Base-by-base conservation (phyloP, 306 rosid genomes). In the Glycine soja region DNA sequence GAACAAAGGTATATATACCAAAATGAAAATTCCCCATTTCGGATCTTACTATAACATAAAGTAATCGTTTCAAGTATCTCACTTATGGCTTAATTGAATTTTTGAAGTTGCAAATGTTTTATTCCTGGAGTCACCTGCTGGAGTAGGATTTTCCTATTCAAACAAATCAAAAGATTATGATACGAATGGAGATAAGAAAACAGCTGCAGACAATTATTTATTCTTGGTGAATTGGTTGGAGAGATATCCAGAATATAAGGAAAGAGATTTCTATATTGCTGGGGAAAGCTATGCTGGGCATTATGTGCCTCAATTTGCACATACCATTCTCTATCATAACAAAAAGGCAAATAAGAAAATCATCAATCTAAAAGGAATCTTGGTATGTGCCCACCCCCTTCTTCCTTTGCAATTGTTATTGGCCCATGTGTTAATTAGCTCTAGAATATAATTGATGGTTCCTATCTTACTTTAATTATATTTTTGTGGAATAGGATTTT, bases 271-370 rank as follows among this genome's bases (percentile, higher is more conserved):
- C 19, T 95, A 90, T 70, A 89, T 95, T 54, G 79, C 97, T 65
- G 99, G 99, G 5, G 99, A 95, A 70, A 95, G 98, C 63, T 95
- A 95, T 80, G 98, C 98, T 10, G 99, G 99, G 0, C 99, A 93
- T 62, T 95, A 95, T 85, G 99, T 90, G 9, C 97, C 99, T 78
- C 97, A 95, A 72, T 88, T 95, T 81, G 99, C 98, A 24, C 94
- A 93, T 47, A 90, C 90, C 3, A 90, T 95, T 83, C 94, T 95
- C 19, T 18, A 77, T 48, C 92, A 88, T 19, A 93, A 91, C 81
- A 77, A 77, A 38, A 85, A 64, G 63, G 82, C 93, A 61, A 83
- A 86, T 3, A 90, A 62, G 34, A 80, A 88, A 45, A 78, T 84
- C 66, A 81, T 93, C 84, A 95, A 93, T 81, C 95, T 95, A 86